Conservation (phyloP, 805 yeast genomes). For the Ogataea henricii region DNA sequence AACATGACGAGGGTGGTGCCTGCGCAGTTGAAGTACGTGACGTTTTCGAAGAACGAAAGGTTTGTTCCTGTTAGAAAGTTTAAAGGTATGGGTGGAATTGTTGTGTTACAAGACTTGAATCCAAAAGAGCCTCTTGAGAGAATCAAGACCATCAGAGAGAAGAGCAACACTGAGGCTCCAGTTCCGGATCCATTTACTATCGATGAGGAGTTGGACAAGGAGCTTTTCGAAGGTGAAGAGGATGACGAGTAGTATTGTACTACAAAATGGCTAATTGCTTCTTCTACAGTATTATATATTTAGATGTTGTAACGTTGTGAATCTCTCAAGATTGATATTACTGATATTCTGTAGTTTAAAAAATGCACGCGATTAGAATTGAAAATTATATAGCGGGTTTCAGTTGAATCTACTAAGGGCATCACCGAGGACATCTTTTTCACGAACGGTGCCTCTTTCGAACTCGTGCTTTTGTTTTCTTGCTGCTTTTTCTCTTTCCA, state of each 20-base stretch:
- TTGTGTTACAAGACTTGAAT: constrained; percentile 64
- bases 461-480: constrained; percentile 54
- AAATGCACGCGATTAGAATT: constrained; percentile 8
- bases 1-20: constrained; percentile 91
- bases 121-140: constrained; percentile 62
- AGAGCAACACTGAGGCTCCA: constrained; percentile 72
- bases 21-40: constrained; percentile 77
- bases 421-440: constrained; percentile 52
- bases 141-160: constrained; percentile 84
- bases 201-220: constrained; percentile 41
- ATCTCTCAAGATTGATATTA: no score
- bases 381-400: neutral
- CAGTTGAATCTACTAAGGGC: constrained; percentile 53
- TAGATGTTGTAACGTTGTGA: constrained; percentile 1
- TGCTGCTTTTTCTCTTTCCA: constrained; percentile 70
- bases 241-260: constrained; percentile 1
- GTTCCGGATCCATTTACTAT: constrained; percentile 70
- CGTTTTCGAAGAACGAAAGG: constrained; percentile 73
- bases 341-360: no score
- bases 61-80: constrained; percentile 82
- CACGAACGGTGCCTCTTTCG: constrained; percentile 49
- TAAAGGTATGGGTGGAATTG: constrained; percentile 67
- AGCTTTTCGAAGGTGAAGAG: constrained; percentile 29
- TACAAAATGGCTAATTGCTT: neutral
- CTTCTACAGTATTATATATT: neutral